Conservation (phyloP, 306 rosid genomes). For the Malus domestica region ASM211411v1 NC_041800.1:28289733-28290232, state of each 20-base stretch:
- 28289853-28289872: conserved; percentile 89
- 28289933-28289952: conserved; percentile 82
- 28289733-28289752: conserved; percentile 92
- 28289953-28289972: conserved; percentile 74
- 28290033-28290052: not conserved
- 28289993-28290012: conserved; percentile 56
- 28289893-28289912: conserved; percentile 90
- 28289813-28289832: conserved; percentile 79
- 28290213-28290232: not conserved
- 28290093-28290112: not conserved
- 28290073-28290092: conserved; percentile 3
- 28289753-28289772: conserved; percentile 78
- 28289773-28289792: conserved; percentile 71
- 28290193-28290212: not conserved
- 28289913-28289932: conserved; percentile 88
- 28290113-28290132: not conserved
- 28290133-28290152: conserved; percentile 1
- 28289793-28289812: conserved; percentile 72
- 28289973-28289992: conserved; percentile 43
- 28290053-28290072: not conserved
- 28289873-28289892: conserved; percentile 93
- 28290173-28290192: not conserved
- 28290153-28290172: conserved; percentile 18
- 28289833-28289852: conserved; percentile 46
- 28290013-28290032: conserved; percentile 32